These are phyloP conservation scores for Agastache rugosa DNA, from an alignment of 257 asterid genomes.

Conservation along the genomic window DNA sequence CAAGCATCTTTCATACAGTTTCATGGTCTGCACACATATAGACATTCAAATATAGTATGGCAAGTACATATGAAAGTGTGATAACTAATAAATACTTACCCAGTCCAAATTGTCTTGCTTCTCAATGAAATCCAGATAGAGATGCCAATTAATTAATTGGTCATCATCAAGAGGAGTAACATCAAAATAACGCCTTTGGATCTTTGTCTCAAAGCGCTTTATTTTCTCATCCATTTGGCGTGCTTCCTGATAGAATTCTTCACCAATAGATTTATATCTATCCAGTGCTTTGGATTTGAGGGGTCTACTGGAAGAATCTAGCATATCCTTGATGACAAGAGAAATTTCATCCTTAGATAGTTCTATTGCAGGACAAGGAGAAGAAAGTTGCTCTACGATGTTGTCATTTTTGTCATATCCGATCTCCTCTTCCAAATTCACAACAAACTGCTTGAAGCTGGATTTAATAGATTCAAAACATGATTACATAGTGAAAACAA, in stretches of 20 bases:
- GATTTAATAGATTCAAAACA: constrained; percentile 37
- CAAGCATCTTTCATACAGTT: constrained; percentile 92
- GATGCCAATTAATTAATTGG: constrained; percentile 83
- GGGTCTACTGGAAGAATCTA: constrained; percentile 58
- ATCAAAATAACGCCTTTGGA: constrained; percentile 67
- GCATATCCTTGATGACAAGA: constrained; percentile 66
- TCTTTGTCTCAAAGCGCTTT: constrained; percentile 64
- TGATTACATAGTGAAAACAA: constrained; percentile 21
- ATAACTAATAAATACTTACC: constrained; percentile 48
- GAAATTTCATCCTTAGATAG: constrained; percentile 60
- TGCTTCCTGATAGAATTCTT: constrained; percentile 68
- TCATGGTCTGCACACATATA: constrained; percentile 60
- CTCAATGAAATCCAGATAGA: constrained; percentile 79
- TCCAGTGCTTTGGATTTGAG: constrained; percentile 68
- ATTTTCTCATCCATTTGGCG: constrained; percentile 63
- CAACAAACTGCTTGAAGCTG: constrained; percentile 82
- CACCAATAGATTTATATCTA: constrained; percentile 69
- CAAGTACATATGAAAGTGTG: constrained; percentile 16
- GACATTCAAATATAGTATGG: constrained; percentile 22
- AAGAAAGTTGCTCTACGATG: constrained; percentile 45
- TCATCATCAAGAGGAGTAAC: constrained; percentile 67
- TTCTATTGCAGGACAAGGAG: constrained; percentile 41
- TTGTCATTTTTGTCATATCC: constrained; percentile 45
- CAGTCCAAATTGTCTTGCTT: constrained; percentile 75
- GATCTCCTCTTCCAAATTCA: constrained; percentile 72